A percentile compares a stretch with the other conserved stretches of the same genome.
phyloP scores from a whole-genome alignment of 2,329 filamentous ascomycete species.

The Fusarium oligoseptatum region DNA sequence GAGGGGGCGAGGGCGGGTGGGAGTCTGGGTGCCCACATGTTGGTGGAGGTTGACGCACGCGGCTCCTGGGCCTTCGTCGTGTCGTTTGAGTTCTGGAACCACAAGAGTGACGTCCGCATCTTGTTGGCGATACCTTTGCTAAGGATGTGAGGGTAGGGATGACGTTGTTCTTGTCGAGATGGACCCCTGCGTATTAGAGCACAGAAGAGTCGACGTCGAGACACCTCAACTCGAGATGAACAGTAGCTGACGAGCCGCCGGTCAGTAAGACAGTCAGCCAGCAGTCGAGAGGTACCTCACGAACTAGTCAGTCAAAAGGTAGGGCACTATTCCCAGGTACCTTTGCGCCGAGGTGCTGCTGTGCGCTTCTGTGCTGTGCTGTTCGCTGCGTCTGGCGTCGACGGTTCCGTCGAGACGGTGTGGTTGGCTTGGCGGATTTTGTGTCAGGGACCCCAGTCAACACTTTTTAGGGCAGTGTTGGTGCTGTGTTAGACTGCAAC shows the following conservation, averaged over 20 bases:
- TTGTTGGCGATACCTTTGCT: constrained; percentile 6
- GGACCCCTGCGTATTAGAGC: neutral
- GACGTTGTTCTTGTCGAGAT: neutral
- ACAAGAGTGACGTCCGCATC: constrained; percentile 25
- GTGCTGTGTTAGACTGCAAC: neutral
- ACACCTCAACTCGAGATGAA: neutral
- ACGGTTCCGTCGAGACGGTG: constrained; percentile 38
- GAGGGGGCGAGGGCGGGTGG: constrained; percentile 38
- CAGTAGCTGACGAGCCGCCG: constrained; percentile 1
- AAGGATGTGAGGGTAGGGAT: constrained; percentile 1
- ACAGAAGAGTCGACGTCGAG: neutral
- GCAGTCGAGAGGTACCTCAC: neutral
- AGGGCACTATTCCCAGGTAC: constrained; percentile 31
- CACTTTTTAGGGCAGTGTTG: neutral
- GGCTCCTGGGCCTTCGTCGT: constrained; percentile 39
- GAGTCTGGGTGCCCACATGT: constrained; percentile 32
- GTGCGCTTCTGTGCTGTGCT: neutral
- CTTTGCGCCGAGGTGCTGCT: constrained; percentile 18
- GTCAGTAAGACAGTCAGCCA: neutral
- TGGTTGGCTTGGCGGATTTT: constrained; percentile 30
- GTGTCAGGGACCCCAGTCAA: constrained; percentile 29
- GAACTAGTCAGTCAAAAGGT: constrained; percentile 12
- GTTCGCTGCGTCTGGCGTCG: neutral
- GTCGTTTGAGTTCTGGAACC: constrained; percentile 49
- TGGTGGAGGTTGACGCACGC: constrained; percentile 39